Conservation (phyloP, 2,329 filamentous ascomycete genomes). For the Fusarium nematophilum region DNA sequence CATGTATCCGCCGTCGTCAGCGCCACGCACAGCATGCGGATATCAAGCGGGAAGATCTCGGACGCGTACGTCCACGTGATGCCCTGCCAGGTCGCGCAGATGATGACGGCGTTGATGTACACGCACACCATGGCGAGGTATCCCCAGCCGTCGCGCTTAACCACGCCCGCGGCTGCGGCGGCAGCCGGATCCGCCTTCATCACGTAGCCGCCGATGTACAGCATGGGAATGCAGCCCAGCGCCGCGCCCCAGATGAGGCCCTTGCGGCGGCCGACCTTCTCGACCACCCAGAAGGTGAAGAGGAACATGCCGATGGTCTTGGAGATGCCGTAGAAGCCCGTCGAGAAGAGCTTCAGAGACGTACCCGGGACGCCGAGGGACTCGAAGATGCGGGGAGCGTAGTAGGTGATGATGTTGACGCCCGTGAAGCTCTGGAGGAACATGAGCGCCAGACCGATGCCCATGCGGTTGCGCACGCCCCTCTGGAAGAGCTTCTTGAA, state of each 20-base stretch:
- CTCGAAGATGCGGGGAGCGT: conserved; percentile 54
- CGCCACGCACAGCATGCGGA: conserved; percentile 50
- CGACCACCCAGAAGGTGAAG: conserved; percentile 58
- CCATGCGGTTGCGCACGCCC: conserved; percentile 48
- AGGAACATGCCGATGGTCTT: conserved; percentile 52
- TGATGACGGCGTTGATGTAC: conserved; percentile 57
- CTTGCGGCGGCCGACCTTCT: conserved; percentile 59
- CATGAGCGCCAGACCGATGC: conserved; percentile 66
- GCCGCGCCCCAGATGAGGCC: conserved; percentile 56
- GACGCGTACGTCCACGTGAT: conserved; percentile 59
- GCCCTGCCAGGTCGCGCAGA: conserved; percentile 55
- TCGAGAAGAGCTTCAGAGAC: conserved; percentile 50
- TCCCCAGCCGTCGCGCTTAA: conserved; percentile 54
- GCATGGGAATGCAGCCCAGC: conserved; percentile 53
- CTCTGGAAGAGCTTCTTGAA: conserved; percentile 51
- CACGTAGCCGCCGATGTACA: conserved; percentile 54
- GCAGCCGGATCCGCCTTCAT: conserved; percentile 47
- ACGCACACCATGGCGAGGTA: conserved; percentile 58
- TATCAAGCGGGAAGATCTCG: conserved; percentile 58
- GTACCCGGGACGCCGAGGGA: conserved; percentile 51
- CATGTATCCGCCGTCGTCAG: conserved; percentile 52
- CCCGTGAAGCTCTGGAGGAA: conserved; percentile 52
- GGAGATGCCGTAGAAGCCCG: conserved; percentile 55
- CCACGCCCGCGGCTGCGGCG: conserved; percentile 58
- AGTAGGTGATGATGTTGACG: conserved; percentile 72